A percentile compares a stretch with the other conserved stretches of the same genome.
These are phyloP conservation scores for Penicillium taxi DNA, from an alignment of 495 filamentous ascomycete genomes.

Conservation along the genomic window DNA sequence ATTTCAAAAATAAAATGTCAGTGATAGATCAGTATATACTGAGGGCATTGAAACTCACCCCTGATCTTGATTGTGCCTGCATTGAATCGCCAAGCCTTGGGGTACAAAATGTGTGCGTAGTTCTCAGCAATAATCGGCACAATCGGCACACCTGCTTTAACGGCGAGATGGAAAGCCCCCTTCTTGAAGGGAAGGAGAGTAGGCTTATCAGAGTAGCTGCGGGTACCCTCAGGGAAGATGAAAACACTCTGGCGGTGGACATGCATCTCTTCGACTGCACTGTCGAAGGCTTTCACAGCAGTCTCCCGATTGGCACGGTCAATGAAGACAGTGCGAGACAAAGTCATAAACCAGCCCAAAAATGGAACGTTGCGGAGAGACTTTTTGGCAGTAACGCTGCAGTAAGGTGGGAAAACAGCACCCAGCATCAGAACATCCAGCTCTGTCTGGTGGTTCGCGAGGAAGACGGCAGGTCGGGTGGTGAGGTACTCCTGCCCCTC, in stretches of 20 bases:
- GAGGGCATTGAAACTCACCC: slow-evolving; percentile 50
- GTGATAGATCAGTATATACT: background rate
- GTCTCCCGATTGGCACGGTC: slow-evolving; percentile 74
- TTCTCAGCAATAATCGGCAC: slow-evolving; percentile 79
- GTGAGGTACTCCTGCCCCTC: slow-evolving; percentile 58
- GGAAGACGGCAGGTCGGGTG: slow-evolving; percentile 76
- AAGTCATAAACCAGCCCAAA: slow-evolving; percentile 92
- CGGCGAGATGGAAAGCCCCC: slow-evolving; percentile 91
- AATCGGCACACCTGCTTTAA: slow-evolving; percentile 88
- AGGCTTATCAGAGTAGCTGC: slow-evolving; percentile 77
- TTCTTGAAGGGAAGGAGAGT: slow-evolving; percentile 90
- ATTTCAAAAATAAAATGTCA: slow-evolving; percentile 4
- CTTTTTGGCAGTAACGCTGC: slow-evolving; percentile 88
- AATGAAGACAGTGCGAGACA: slow-evolving; percentile 89
- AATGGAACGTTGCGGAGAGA: slow-evolving; percentile 74
- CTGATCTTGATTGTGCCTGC: slow-evolving; percentile 71
- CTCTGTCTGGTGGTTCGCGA: slow-evolving; percentile 92
- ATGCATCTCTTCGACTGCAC: slow-evolving; percentile 72
- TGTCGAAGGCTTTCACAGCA: slow-evolving; percentile 77
- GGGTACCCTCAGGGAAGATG: slow-evolving; percentile 90
- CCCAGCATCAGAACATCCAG: slow-evolving; percentile 91
- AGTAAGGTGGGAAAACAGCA: slow-evolving; percentile 78
- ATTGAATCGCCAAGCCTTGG: slow-evolving; percentile 60
- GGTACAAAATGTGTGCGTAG: slow-evolving; percentile 74
- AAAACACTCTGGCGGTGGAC: slow-evolving; percentile 74